Percentiles rank a stretch among this genome's conserved stretches.
These are phyloP conservation scores for Polygonum aviculare DNA, from an alignment of 148 eudicot genomes.

Conservation along the genomic window DNA sequence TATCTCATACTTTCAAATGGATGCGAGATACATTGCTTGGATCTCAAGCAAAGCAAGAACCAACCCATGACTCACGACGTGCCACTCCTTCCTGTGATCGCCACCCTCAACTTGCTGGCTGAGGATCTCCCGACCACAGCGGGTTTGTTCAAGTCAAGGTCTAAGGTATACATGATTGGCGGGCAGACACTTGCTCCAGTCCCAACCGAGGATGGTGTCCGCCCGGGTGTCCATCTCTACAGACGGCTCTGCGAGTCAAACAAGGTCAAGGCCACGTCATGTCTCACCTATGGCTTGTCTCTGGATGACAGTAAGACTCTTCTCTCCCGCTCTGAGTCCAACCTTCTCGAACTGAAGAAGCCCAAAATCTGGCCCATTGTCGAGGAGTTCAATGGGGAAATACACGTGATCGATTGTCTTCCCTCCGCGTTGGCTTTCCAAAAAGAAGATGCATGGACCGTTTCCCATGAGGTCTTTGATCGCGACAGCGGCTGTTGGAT, in stretches of 20 bases:
- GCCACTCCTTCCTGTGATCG: not conserved
- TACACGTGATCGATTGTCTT: not conserved
- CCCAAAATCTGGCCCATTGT: not conserved
- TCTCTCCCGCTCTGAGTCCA: not conserved
- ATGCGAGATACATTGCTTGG: not conserved
- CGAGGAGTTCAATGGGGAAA: not conserved
- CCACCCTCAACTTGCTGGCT: not conserved
- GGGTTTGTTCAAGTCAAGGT: not conserved
- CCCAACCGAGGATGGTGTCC: too few relatives aligned
- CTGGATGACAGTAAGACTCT: not conserved
- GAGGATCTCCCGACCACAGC: not conserved
- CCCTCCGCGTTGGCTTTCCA: not conserved
- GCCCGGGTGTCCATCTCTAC: too few relatives aligned
- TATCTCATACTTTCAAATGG: not conserved
- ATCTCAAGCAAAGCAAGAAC: not conserved
- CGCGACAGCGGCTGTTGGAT: not conserved
- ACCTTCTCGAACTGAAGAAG: not conserved
- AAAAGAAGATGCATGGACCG: not conserved
- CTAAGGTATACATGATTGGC: not conserved
- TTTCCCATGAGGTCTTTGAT: not conserved
- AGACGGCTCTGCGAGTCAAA: too few relatives aligned
- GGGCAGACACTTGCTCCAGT: not conserved
- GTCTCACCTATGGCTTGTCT: not conserved
- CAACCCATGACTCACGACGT: not conserved
- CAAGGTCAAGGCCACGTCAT: not conserved